Base-by-base conservation (phyloP, 306 rosid species). In the Elaeagnus macrophylla region DNA sequence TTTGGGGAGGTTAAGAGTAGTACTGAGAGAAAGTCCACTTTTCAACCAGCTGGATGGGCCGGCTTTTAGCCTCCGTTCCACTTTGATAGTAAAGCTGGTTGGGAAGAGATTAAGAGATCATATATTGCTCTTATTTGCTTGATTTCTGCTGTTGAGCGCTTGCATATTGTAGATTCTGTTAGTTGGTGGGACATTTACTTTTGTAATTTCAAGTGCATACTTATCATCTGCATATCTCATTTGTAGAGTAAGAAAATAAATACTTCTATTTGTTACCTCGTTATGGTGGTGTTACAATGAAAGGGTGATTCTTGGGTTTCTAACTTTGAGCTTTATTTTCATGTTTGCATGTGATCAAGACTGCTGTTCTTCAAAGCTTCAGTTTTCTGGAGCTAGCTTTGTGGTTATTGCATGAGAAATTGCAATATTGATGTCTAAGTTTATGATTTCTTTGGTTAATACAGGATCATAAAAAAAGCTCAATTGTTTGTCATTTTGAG, bases 41-140 rank as follows among this genome's bases (percentile, higher is more conserved):
- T 89, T 62, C 96, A 84, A 73, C 97, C 97, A 51, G 85, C 96
- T 53, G 97, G 97, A 12, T 91, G 97, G 97, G 95, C 97, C 45
- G 97, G 97, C 59, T 91, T 91, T 73, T 86, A 60, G 20, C 43
- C 70, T 38, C 35, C 45, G 35, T 66, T 61, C 6, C n/a, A 46
- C 62, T 73, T 55, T 8, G 20, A 51, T 25, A 25, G 62, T 58
- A 54, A n/a, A n/a, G n/a, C n/a, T n/a, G n/a, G 65, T 55, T 60
- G 39, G 73, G 66, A 72, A 53, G 54, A 48, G 69, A 53, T 47
- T 62, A 52, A 65, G 45, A 57, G 3, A 16, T 32, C 49, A 20
- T 64, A 44, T 68, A 41, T 39, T 62, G 64, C 38, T 50, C 15
- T 60, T 38, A 44, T 25, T 63, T 57, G 44, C 50, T 76, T 59